Base-by-base conservation (phyloP, 2,329 filamentous ascomycete genomes). In the Penicillium palitans region DNA sequence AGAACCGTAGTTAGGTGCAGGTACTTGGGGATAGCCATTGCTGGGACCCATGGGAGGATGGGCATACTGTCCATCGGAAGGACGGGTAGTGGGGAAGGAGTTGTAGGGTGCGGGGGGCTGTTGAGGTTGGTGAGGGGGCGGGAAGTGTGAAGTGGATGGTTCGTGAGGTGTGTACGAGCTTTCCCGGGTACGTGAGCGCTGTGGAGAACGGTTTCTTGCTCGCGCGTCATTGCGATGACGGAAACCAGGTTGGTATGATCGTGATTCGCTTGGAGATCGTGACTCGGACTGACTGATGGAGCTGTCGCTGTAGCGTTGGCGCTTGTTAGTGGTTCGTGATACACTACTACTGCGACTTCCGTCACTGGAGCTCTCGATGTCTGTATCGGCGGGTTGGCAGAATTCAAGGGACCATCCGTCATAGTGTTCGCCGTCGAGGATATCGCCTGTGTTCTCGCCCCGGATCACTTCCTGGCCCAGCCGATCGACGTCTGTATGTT, bases 351-450 rank as follows among this genome's bases (percentile, higher is more conserved):
- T 48, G 29, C 46, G 46, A 9, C 15, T 81, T 78, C 64, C 79
- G 61, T 60, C 83, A 73, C 59, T 77, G 69, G 52, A 54, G 44
- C 68, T 60, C n/a, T 62, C 67, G 25, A 64, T 60, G 9, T 65
- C 71, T 49, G 71, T 75, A 95, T 95, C 69, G 89, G 90, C 64
- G 29, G 31, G 5, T 33, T 90, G 81, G 71, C 90, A 96, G 66
- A 96, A 95, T 1, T 80, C 79, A 40, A 84, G 83, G 6, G 91
- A 93, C 92, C 92, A 96, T 60, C 91, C 92, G 70, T 96, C 96
- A 72, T 96, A 96, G 0, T 89, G 90, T 62, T 90, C 87, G 1
- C 87, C 87, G 7, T 82, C 80, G 7, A 87, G 71, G 2, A 87
- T 76, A 3, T 89, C 84, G 0, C 87, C 87, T 0, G 84, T 88